A percentile compares a stretch with the other conserved stretches of the same genome.
Evolutionary conservation across 345 rosid species (phyloP).

Genomic region (Citrus inodora): DNA sequence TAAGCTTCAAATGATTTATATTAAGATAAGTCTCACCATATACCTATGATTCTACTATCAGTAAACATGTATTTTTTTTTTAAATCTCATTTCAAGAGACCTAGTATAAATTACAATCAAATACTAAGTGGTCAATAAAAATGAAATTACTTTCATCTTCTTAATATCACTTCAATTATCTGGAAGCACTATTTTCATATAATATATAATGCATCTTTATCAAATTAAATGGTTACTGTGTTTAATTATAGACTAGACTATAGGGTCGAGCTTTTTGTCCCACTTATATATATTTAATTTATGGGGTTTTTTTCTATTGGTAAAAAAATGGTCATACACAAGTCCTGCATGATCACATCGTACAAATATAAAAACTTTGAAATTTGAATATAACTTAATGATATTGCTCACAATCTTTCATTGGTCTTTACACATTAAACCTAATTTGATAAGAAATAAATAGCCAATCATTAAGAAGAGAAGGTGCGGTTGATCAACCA

Average conservation of each 20-base stretch:
- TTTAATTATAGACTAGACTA: too few relatives aligned
- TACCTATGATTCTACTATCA: too few relatives aligned
- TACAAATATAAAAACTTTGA: not conserved
- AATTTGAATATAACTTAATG: not conserved
- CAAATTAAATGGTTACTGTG: too few relatives aligned
- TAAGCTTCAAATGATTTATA: too few relatives aligned
- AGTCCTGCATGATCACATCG: not conserved
- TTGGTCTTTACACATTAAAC: not conserved
- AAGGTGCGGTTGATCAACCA: conserved; percentile 8
- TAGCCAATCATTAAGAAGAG: not conserved
- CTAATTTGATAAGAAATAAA: not conserved
- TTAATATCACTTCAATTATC: not conserved
- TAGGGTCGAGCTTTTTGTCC: not conserved
- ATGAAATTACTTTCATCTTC: not conserved
- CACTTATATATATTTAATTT: not conserved
- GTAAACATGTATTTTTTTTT: too few relatives aligned
- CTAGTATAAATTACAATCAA: not conserved
- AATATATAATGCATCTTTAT: too few relatives aligned
- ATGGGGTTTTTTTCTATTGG: not conserved
- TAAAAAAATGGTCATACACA: not conserved
- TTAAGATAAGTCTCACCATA: too few relatives aligned
- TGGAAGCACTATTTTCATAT: not conserved
- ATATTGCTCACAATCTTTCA: not conserved
- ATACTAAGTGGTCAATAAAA: not conserved
- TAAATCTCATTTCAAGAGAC: too few relatives aligned